Percentiles rank a stretch among this genome's conserved stretches.
Conservation (phyloP, 208 protist species). For the Leishmania tropica region DNA sequence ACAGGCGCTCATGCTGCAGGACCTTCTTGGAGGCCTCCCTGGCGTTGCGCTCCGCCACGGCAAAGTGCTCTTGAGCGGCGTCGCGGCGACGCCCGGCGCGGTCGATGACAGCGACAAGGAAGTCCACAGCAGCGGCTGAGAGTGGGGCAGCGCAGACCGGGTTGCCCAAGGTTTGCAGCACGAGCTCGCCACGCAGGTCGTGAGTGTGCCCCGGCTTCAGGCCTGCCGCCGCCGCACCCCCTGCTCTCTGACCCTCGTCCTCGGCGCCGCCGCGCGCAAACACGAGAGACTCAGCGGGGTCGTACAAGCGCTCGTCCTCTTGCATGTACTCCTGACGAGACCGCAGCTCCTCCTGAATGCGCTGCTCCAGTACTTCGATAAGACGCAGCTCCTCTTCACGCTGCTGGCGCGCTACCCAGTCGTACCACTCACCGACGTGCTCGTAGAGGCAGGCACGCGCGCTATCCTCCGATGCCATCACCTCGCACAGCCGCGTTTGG, state of each 20-base stretch:
- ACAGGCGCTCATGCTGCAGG: constrained; percentile 32
- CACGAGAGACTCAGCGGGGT: not conserved
- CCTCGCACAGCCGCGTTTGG: constrained; percentile 38
- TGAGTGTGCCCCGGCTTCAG: not conserved
- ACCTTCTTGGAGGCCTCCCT: constrained; percentile 33
- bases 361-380: constrained; percentile 28
- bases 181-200: constrained; percentile 38
- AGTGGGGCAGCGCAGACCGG: constrained; percentile 26
- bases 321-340: constrained; percentile 39
- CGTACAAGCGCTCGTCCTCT: constrained; percentile 65
- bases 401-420: constrained; percentile 23
- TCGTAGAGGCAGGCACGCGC: constrained; percentile 42
- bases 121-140: constrained; percentile 30
- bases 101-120: constrained; percentile 48
- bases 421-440: constrained; percentile 34
- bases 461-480: constrained; percentile 44
- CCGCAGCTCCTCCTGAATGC: constrained; percentile 49
- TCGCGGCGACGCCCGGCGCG: constrained; percentile 31
- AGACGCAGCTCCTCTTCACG: constrained; percentile 42
- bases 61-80: constrained; percentile 30
- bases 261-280: not conserved
- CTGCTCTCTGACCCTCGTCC: not conserved
- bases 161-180: constrained; percentile 45
- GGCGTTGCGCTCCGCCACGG: constrained; percentile 28
- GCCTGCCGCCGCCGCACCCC: not conserved